phyloP scores from a whole-genome alignment of 345 rosid genomes.

The Salix koriyanagi region DNA sequence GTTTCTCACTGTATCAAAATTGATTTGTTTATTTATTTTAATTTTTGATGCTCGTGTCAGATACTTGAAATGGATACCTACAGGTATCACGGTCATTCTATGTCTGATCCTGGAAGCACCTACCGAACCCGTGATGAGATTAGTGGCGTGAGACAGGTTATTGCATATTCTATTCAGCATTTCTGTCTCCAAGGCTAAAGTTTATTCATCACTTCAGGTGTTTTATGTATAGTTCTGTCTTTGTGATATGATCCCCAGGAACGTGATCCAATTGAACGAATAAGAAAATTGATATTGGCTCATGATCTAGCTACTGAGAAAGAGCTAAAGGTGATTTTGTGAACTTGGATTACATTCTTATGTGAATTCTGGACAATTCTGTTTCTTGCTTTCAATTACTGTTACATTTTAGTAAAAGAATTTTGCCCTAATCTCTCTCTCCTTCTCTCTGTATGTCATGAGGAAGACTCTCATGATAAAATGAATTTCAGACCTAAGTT shows the following conservation, averaged over 20 bases:
- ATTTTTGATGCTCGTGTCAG: constrained; percentile 37
- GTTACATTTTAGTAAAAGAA: not conserved
- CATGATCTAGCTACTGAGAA: constrained; percentile 91
- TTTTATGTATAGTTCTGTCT: not conserved
- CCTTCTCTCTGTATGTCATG: not conserved
- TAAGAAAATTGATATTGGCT: constrained; percentile 65
- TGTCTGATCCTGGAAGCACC: constrained; percentile 99
- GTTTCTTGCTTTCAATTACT: not conserved
- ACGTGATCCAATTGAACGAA: constrained; percentile 91
- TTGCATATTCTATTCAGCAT: constrained; percentile 1
- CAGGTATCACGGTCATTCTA: constrained; percentile 97
- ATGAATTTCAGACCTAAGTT: not conserved
- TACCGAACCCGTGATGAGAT: constrained; percentile 98
- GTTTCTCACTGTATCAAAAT: not conserved
- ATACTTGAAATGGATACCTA: constrained; percentile 99
- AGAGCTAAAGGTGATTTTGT: constrained; percentile 74
- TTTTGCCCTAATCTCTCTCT: not conserved
- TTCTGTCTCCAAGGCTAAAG: not conserved
- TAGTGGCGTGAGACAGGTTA: constrained; percentile 87
- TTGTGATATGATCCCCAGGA: constrained; percentile 43
- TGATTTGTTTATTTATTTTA: not conserved
- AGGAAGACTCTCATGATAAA: not conserved
- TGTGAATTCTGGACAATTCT: not conserved
- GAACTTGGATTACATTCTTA: not conserved
- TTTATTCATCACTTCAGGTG: not conserved